Base-by-base conservation (phyloP, 2,329 filamentous ascomycete genomes). In the Trichoderma sp. region DNA sequence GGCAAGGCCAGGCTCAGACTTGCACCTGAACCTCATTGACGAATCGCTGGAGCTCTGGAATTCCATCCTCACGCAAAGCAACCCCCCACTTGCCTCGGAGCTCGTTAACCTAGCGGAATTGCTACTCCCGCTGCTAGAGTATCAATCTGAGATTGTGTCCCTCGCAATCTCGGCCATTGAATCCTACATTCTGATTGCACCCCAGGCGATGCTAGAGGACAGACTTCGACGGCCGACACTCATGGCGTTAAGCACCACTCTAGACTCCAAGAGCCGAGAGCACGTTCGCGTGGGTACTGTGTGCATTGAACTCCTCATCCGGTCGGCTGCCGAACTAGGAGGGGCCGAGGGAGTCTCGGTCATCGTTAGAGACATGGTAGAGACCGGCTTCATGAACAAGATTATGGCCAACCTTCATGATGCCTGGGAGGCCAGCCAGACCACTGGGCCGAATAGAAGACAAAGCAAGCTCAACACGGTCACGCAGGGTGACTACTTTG, bases 21-120 rank as follows among this genome's bases (percentile, higher is more conserved):
- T 93, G 59, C 91, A 94, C 79, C 85, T 95, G 2, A 97, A 97
- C 80, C 90, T 99, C 12, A 91, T 98, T 14, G 97, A 98, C 77
- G 97, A 99, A 82, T 94, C 95, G 0, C 87, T 98, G 16, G 95
- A 98, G 74, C 89, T 99, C 3, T 98, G 96, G 96, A 89, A 90
- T 41, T 91, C 93, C 2, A 91, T 98, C 12, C 84, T 95, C 50
- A 87, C 87, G 77, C 91, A 94, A 80, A 92, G 91, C 75, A 87
- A 89, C 8, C 85, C 90, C 14, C 91, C 93, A 0, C 85, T 92
- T 3, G 88, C 91, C 1, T 84, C 88, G 0, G 90, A 91, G 16
- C 85, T 95, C n/a, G 83, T 93, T 4, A 85, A 87, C 4, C 87
- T 96, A 45, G 88, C 91, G 3, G 88, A 90, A n/a, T 85, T 88